Evolutionary conservation across 257 asterid genomes (phyloP), one percentile per base, ranked within the genome.

Genomic region (Ilex aquifolium): DNA sequence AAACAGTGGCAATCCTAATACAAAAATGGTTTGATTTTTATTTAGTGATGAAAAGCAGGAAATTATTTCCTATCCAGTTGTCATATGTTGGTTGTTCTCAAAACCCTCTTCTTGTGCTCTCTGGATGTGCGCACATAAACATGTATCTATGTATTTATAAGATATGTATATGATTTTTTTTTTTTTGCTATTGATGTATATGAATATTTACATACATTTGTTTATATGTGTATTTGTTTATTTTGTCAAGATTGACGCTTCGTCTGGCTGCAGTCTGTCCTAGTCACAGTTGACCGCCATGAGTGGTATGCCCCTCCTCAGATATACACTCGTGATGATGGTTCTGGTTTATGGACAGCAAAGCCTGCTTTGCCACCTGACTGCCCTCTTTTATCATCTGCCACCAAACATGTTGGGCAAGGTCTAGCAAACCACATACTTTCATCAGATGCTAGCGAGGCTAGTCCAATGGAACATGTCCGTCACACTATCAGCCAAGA

Each of bases 251-350:
- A 46, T 46, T 62, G 64, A 46, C 10, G 2, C 27, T 21, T 21
- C 44, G 64, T 56, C 80, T 69, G 63, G 16, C 31, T 82, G 80
- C 96, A 93, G 99, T 90, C 99, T 77, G 99, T 88, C 69, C 87
- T 93, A 69, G 96, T 93, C 73, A 90, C 99, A 52, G 74, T 93
- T 66, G 99, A 93, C 64, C 92, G 97, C 65, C 97, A 90, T 72
- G 97, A 93, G 74, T 93, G 99, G 99, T 90, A 93, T 80, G 96
- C 99, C 48, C 83, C 88, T 63, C 97, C 99, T 60, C 95, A 81
- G 63, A 75, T 85, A 72, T 93, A 87, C 71, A 83, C 88, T 48
- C 99, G 97, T 51, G 74, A 90, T 76, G 99, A 90, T 74, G 69
- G 80, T 72, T 79, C 99, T 39, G 99, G 99, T 57, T 69, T 93